Conservation (phyloP, 164 flowering plant species). For the Aristolochia contorta region DNA sequence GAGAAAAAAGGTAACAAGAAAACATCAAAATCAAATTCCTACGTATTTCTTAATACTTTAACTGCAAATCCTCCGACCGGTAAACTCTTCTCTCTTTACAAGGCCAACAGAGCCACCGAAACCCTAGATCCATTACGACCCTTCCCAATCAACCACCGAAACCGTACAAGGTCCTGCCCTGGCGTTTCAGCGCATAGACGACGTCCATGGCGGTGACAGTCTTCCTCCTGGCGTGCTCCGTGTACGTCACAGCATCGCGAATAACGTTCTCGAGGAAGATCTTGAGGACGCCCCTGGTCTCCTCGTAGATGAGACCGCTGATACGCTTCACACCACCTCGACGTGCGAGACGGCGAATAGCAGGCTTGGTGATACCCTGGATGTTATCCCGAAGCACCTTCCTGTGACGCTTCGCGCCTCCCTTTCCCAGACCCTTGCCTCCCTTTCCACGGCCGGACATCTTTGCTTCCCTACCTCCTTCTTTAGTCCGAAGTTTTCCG, state of each 20-base stretch:
- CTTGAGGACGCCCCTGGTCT: slow-evolving; percentile 21
- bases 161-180: slow-evolving; percentile 23
- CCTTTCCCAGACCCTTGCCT: slow-evolving; percentile 25
- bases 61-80: too few species aligned
- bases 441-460: slow-evolving; percentile 26
- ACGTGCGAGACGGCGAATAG: slow-evolving; percentile 13
- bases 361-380: slow-evolving; percentile 11
- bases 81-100: too few species aligned
- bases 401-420: slow-evolving; percentile 24
- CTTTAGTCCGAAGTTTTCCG: too few species aligned
- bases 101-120: not conserved
- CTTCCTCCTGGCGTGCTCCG: slow-evolving; percentile 14
- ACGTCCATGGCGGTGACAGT: too few species aligned
- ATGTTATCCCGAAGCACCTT: slow-evolving; percentile 24
- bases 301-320: slow-evolving; percentile 22
- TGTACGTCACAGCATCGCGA: slow-evolving; percentile 21
- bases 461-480: not conserved
- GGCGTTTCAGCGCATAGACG: not conserved
- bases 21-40: too few species aligned
- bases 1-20: too few species aligned
- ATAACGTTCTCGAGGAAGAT: slow-evolving; percentile 22
- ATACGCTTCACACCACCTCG: slow-evolving; percentile 20
- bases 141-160: slow-evolving; percentile 17
- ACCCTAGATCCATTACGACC: not conserved
- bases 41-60: too few species aligned